phyloP scores from a whole-genome alignment of 306 rosid species.

The Rosa chinensis region DNA sequence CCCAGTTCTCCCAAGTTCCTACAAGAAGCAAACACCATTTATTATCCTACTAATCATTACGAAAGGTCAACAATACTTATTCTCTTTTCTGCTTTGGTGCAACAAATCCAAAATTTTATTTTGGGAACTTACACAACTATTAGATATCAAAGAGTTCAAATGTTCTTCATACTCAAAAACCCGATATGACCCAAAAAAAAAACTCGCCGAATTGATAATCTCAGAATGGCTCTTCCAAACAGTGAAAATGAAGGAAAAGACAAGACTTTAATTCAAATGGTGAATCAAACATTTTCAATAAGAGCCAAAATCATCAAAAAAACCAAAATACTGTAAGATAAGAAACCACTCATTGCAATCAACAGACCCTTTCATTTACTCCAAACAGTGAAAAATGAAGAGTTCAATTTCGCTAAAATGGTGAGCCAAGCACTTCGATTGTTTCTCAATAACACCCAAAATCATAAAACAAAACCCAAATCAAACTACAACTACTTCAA shows the following conservation, averaged over 20 bases:
- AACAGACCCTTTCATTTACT: neutral
- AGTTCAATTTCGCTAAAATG: neutral
- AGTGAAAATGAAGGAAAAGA: conserved; percentile 2
- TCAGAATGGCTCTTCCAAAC: neutral
- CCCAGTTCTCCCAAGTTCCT: conserved; percentile 89
- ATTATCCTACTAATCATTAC: neutral
- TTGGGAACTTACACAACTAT: neutral
- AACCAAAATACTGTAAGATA: neutral
- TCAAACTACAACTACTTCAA: neutral
- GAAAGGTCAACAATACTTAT: neutral
- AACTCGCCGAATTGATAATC: neutral
- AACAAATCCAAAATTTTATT: neutral
- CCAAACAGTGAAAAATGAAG: neutral
- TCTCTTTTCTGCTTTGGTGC: neutral
- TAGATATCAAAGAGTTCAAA: neutral
- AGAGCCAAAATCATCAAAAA: neutral
- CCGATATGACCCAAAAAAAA: neutral
- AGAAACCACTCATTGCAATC: neutral
- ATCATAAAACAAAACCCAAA: neutral
- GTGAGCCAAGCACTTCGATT: neutral
- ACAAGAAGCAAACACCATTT: neutral
- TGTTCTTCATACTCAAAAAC: neutral
- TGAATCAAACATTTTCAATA: neutral
- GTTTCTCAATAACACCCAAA: neutral
- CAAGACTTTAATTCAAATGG: neutral